Evolutionary conservation across 2,329 filamentous ascomycete species (phyloP), one percentile per base, ranked within the genome.

Genomic region (Thelonectria rubi): DNA sequence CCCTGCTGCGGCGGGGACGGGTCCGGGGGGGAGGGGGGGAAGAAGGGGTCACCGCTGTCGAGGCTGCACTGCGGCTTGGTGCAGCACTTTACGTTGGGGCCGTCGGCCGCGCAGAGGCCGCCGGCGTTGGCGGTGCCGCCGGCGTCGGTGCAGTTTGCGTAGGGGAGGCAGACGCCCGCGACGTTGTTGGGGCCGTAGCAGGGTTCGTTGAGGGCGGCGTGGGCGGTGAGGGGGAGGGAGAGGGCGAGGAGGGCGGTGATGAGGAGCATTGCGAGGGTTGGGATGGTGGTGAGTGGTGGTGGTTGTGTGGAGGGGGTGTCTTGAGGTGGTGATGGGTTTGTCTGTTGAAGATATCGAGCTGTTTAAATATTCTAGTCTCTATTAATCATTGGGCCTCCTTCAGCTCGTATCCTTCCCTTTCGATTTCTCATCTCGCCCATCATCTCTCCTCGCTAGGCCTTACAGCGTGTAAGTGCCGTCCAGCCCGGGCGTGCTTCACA

Each of bases 1-100:
- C 77, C 77, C 4, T 50, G 26, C 17, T 20, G 39, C 3, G 5
- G 7, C 57, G 34, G 59, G 48, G 18, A 72, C 71, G 57, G 66
- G 71, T 43, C 68, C 69, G 26, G 8, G 26, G 5, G 26, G 26
- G 4, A 7, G 24, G 24, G 24, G 24, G 26, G 10, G 26, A 30
- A 30, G 26, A 9, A 9, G 26, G 26, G 26, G 4, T 7, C 24
- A 7, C 24, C 24, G 24, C 4, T 24, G 7, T 24, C 24, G 24
- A 24, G 24, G 7, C 24, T 24, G 64, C 79, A 81, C 2, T 62
- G 53, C 3, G 77, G 61, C 63, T 81, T 81, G 66, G 73, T 76
- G 72, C 79, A 81, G 74, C 79, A 81, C 59, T 76, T 75, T 53
- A 82, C 69, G 69, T 76, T 67, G 58, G 68, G 66, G 2, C 75